These are phyloP conservation scores for Brettanomyces custersianus DNA, from an alignment of 805 yeast genomes.

Conservation along the genomic window DNA sequence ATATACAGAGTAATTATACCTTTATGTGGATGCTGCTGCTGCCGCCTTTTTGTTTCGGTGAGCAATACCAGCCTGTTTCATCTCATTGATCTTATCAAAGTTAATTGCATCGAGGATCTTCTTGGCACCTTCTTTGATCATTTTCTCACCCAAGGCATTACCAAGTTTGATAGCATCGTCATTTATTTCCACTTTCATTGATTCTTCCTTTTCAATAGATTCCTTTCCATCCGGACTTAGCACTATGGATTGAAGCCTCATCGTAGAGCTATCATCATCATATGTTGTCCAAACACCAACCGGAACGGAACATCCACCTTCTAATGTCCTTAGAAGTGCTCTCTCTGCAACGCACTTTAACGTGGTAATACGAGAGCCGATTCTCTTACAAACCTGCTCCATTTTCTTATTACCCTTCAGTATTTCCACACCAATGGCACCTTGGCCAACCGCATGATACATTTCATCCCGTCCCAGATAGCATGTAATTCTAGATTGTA, in stretches of 20 bases:
- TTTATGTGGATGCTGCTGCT: no score
- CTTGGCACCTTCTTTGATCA: conserved; percentile 75
- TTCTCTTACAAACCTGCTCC: conserved; percentile 47
- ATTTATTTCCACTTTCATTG: conserved; percentile 26
- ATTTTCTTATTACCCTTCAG: conserved; percentile 57
- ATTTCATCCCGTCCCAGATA: conserved; percentile 65
- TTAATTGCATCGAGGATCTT: conserved; percentile 73
- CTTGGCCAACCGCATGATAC: conserved; percentile 98
- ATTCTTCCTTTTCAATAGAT: conserved; percentile 49
- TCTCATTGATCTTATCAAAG: conserved; percentile 49
- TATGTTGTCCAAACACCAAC: conserved; percentile 73
- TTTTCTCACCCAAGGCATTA: conserved; percentile 50
- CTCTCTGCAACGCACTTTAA: conserved; percentile 84
- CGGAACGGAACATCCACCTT: conserved; percentile 98
- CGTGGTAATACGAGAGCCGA: conserved; percentile 60
- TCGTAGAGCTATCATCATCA: conserved; percentile 30
- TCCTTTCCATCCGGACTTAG: conserved; percentile 77
- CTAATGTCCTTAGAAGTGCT: conserved; percentile 74
- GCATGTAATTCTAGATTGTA: conserved; percentile 68
- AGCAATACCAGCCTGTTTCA: conserved; percentile 27
- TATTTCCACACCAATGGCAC: conserved; percentile 91
- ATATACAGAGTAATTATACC: background rate
- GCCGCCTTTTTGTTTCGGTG: background rate
- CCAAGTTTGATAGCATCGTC: conserved; percentile 71
- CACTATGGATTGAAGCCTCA: conserved; percentile 62